A percentile compares a stretch with the other conserved stretches of the same genome.
phyloP scores from a whole-genome alignment of 352 stramenopile species.

The Phytopythium chamaehyphon region DNA sequence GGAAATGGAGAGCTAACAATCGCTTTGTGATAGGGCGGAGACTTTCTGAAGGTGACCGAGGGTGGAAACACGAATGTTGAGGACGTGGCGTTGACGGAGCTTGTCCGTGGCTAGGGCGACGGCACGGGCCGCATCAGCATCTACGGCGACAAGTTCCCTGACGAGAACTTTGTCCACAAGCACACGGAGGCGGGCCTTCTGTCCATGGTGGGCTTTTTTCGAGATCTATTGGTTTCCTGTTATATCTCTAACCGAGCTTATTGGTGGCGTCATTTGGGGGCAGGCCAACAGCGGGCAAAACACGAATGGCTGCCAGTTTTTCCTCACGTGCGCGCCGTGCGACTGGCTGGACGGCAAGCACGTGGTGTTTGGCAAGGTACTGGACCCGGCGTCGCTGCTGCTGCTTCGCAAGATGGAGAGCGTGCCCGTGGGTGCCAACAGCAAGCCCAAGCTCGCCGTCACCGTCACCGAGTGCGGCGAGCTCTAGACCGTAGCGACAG shows the following conservation, averaged over 20 bases:
- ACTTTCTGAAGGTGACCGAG: slow-evolving; percentile 70
- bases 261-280: no score
- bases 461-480: slow-evolving; percentile 88
- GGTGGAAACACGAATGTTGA: background rate
- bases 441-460: slow-evolving; percentile 86
- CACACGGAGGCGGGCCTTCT: slow-evolving; percentile 74
- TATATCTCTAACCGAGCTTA: no score
- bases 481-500: no score
- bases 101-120: slow-evolving; percentile 39
- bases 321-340: slow-evolving; percentile 91
- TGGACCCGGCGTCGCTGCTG: slow-evolving; percentile 83
- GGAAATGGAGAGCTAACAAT: background rate
- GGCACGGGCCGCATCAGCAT: slow-evolving; percentile 83
- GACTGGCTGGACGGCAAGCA: slow-evolving; percentile 97
- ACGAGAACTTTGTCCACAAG: slow-evolving; percentile 83
- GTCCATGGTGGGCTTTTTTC: slow-evolving; percentile 53
- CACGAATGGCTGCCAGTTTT: slow-evolving; percentile 95
- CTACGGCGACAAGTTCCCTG: slow-evolving; percentile 85
- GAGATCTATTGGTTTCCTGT: background rate
- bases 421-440: slow-evolving; percentile 76
- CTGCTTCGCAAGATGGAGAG: slow-evolving; percentile 91
- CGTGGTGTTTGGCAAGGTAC: slow-evolving; percentile 95
- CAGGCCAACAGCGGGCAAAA: slow-evolving; percentile 93
- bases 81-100: slow-evolving; percentile 2
- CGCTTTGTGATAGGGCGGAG: slow-evolving; percentile 39